Evolutionary conservation across 495 filamentous ascomycete genomes (phyloP).

Genomic region (Annulohypoxylon stygium): DNA sequence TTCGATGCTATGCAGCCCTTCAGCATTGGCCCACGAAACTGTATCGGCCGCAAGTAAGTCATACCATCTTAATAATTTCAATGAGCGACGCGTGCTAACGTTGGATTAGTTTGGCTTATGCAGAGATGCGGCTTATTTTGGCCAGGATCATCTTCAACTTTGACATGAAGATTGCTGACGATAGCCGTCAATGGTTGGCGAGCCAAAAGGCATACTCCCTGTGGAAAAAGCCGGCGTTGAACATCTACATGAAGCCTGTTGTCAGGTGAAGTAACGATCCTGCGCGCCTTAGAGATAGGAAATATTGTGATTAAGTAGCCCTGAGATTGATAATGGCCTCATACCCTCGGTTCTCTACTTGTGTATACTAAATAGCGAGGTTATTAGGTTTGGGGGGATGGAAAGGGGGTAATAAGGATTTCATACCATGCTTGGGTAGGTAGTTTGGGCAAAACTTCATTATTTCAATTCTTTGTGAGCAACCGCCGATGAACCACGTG

Average conservation of each 20-base stretch:
- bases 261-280: constrained; percentile 8
- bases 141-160: constrained; percentile 65
- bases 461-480: too few species aligned
- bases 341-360: neutral
- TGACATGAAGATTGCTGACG: constrained; percentile 62
- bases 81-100: constrained; percentile 19
- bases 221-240: constrained; percentile 60
- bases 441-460: too few species aligned
- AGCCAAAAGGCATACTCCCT: constrained; percentile 55
- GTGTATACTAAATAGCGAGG: neutral
- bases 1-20: constrained; percentile 66
- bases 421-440: neutral
- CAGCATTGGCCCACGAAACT: constrained; percentile 65
- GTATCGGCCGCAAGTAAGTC: constrained; percentile 68
- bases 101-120: constrained; percentile 59
- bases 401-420: neutral
- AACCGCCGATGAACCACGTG: too few species aligned
- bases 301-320: neutral
- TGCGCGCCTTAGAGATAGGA: neutral
- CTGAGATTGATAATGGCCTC: neutral
- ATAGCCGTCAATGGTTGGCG: constrained; percentile 59
- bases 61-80: neutral
- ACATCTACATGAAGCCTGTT: constrained; percentile 47
- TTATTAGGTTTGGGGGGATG: neutral
- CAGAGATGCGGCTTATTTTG: constrained; percentile 65